Evolutionary conservation across 2,329 filamentous ascomycete genomes (phyloP), one percentile per base, ranked within the genome.

Genomic region (Aspergillus tamarii): DNA sequence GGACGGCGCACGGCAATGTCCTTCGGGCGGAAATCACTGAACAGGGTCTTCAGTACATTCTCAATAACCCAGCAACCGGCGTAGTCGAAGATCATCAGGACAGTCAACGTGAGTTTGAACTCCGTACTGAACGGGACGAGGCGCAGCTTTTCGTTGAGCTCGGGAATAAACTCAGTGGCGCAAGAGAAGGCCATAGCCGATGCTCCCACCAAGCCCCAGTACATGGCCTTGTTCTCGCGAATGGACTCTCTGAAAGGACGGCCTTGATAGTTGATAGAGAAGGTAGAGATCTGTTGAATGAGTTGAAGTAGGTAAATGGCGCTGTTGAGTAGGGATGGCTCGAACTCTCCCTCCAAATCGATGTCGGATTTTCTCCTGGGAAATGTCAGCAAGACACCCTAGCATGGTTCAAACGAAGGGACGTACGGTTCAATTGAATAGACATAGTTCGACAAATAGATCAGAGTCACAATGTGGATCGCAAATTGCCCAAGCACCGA

Each of bases 261-360:
- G 64, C 95, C 95, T 80, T 99, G 95, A 84, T 99, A 99, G 84
- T 99, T 99, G 84, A 99, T 97, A 65, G 95, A 94, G 74, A 99
- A 99, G 3, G 95, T 99, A 28, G 94, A 97, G 75, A 99, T 97
- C 80, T 99, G 95, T 80, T 99, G 95, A 78, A 99, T 98, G 58
- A 99, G 89, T 75, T 98, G 95, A 46, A 99, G 88, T 30, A 99
- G 91, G 79, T 98, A 99, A 71, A 99, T 92, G 61, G 95, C 95
- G 55, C 91, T 95, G 84, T 99, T 99, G 76, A 99, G 89, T 10
- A 99, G 87, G 7, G 93, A 97, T 1, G 95, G 95, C 69, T 89
- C 83, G 75, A 99, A 99, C 70, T 98, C 94, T 70, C 94, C 93
- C 80, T 99, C 95, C 4, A 99, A 89, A 74, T 99, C 94, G 61